A percentile compares a stretch with the other conserved stretches of the same genome.
phyloP scores from a whole-genome alignment of 306 rosid species.

The Cucumis cinereus region DNA sequence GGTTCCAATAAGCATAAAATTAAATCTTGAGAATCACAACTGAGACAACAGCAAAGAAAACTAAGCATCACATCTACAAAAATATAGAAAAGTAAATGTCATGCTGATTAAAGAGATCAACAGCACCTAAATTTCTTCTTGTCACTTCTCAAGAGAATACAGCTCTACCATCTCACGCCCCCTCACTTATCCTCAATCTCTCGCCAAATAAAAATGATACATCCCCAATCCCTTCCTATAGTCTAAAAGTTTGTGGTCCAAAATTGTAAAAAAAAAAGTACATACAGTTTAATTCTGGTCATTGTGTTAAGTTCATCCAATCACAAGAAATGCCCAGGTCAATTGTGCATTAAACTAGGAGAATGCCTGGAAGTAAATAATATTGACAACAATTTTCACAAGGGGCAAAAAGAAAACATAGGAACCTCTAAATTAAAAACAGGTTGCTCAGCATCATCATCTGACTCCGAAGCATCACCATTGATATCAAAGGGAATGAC shows the following conservation, averaged over 20 bases:
- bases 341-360: neutral
- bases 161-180: neutral
- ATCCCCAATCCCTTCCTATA: neutral
- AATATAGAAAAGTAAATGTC: too few species aligned
- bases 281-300: neutral
- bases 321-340: neutral
- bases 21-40: too few species aligned
- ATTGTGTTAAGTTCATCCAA: neutral
- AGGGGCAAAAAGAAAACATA: neutral
- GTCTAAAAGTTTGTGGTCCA: neutral
- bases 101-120: too few species aligned
- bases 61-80: too few species aligned
- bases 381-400: neutral
- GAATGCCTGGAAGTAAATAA: neutral
- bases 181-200: neutral
- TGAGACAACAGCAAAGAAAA: too few species aligned
- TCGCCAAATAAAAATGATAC: neutral
- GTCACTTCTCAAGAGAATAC: neutral
- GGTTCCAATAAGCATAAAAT: too few species aligned
- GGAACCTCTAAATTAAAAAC: slow-evolving; percentile 55
- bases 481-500: slow-evolving; percentile 47
- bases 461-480: slow-evolving; percentile 41
- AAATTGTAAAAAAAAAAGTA: neutral
- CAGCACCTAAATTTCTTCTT: neutral
- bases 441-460: slow-evolving; percentile 54